Evolutionary conservation across 2,329 filamentous ascomycete species (phyloP).

Genomic region (Xylariaceae sp.): DNA sequence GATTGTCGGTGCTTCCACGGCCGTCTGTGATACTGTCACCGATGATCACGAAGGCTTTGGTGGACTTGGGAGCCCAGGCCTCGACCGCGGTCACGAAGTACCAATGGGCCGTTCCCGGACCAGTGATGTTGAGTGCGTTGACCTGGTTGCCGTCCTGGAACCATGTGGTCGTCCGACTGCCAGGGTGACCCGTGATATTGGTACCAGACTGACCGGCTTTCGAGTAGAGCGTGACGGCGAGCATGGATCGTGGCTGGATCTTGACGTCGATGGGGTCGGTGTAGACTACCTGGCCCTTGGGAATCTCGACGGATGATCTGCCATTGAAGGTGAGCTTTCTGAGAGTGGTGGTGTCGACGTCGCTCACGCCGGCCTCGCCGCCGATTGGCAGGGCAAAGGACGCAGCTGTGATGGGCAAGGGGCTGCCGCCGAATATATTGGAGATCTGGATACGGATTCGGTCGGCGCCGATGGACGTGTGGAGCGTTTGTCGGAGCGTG

Average conservation of each 20-base stretch:
- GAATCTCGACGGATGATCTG: conserved; percentile 45
- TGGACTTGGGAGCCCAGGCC: conserved; percentile 43
- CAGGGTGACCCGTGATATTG: conserved; percentile 59
- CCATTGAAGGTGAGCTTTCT: conserved; percentile 55
- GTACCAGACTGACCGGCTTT: conserved; percentile 50
- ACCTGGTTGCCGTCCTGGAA: conserved; percentile 55
- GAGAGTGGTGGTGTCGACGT: conserved; percentile 48
- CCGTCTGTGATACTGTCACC: conserved; percentile 65
- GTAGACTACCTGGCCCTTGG: conserved; percentile 52
- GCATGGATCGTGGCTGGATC: conserved; percentile 44
- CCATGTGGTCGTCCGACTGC: conserved; percentile 58
- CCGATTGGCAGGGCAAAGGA: conserved; percentile 52
- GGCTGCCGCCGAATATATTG: conserved; percentile 58
- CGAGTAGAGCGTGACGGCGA: conserved; percentile 56
- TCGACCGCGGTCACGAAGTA: conserved; percentile 59
- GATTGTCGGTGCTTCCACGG: conserved; percentile 54
- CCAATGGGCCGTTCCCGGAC: conserved; percentile 39
- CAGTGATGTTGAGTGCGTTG: conserved; percentile 41
- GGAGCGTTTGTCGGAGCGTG: conserved; percentile 61
- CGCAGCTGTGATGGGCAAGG: conserved; percentile 55
- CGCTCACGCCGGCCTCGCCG: conserved; percentile 47
- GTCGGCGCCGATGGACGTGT: conserved; percentile 51
- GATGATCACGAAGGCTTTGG: conserved; percentile 49
- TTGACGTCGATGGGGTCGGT: conserved; percentile 56
- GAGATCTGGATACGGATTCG: conserved; percentile 59